A percentile compares a stretch with the other conserved stretches of the same genome.
Evolutionary conservation across 192 early-diverging fungal genomes (phyloP).

Genomic region (Coemansia javaensis): DNA sequence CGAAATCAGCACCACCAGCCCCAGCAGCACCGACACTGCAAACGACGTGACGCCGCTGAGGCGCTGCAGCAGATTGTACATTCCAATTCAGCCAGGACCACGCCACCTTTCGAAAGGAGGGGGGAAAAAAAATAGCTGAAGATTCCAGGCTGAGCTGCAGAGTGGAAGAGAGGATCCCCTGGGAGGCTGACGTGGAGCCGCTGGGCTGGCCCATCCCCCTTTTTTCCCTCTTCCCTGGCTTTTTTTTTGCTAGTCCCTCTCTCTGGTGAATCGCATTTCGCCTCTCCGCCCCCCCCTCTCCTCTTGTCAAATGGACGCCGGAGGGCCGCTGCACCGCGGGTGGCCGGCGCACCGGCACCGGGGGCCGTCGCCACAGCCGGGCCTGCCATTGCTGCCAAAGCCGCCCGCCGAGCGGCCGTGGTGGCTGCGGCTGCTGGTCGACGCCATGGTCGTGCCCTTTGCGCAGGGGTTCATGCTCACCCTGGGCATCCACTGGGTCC

Average conservation of each 20-base stretch:
- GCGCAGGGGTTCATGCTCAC: conserved; percentile 46
- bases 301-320: conserved; percentile 2
- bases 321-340: not conserved
- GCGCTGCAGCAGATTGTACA: conserved; percentile 51
- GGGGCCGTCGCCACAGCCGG: not conserved
- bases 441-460: conserved; percentile 42
- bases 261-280: too few species aligned
- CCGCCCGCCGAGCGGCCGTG: conserved; percentile 11
- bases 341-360: not conserved
- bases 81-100: not conserved
- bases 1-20: conserved; percentile 32
- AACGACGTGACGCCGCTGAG: conserved; percentile 47
- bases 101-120: not conserved
- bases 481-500: conserved; percentile 34
- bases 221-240: too few species aligned
- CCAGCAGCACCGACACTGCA: conserved; percentile 48
- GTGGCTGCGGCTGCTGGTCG: conserved; percentile 38
- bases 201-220: too few species aligned
- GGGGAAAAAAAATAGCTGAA: not conserved
- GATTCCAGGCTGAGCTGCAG: too few species aligned
- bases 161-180: too few species aligned
- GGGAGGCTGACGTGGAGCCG: too few species aligned
- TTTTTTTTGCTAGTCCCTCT: too few species aligned
- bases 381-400: too few species aligned
- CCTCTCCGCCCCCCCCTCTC: too few species aligned